Percentiles rank a stretch among this genome's conserved stretches.
These are phyloP conservation scores for Stemphylium lycopersici DNA, from an alignment of 2,329 filamentous ascomycete species.

Conservation along the genomic window DNA sequence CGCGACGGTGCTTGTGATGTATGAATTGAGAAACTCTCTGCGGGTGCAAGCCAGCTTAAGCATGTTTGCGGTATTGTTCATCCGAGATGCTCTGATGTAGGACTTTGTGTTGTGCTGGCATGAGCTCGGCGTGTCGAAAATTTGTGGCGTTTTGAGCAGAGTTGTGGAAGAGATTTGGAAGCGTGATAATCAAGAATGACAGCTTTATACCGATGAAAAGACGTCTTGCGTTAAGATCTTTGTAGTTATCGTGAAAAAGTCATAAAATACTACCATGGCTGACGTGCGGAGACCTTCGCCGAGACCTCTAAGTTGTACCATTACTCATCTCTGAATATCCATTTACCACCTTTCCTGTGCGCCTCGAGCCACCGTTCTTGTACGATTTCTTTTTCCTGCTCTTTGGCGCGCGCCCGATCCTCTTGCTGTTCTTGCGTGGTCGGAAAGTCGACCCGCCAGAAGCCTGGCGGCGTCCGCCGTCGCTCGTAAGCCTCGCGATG, in stretches of 20 bases:
- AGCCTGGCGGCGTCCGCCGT: constrained; percentile 78
- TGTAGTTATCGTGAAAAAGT: too few relatives aligned
- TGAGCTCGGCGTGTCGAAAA: background rate
- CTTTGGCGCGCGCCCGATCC: constrained; percentile 69
- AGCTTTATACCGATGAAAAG: background rate
- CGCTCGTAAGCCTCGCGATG: constrained; percentile 78
- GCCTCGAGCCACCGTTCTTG: constrained; percentile 81
- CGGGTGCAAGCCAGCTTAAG: background rate
- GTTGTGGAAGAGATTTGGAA: background rate
- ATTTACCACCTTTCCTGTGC: constrained; percentile 75
- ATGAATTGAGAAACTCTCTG: background rate
- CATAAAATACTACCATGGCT: background rate
- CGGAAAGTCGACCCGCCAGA: constrained; percentile 90
- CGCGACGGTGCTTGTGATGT: background rate
- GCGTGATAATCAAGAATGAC: background rate
- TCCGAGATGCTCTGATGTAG: background rate
- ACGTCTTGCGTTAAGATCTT: too few relatives aligned
- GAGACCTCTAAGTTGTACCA: background rate
- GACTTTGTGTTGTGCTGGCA: background rate
- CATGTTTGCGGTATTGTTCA: background rate
- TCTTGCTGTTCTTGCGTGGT: constrained; percentile 78
- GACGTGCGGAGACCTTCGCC: background rate
- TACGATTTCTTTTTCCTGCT: constrained; percentile 68
- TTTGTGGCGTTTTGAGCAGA: background rate
- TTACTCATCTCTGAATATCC: constrained; percentile 82